phyloP scores from a whole-genome alignment of 306 rosid species.

The Trifolium subterraneum region DNA sequence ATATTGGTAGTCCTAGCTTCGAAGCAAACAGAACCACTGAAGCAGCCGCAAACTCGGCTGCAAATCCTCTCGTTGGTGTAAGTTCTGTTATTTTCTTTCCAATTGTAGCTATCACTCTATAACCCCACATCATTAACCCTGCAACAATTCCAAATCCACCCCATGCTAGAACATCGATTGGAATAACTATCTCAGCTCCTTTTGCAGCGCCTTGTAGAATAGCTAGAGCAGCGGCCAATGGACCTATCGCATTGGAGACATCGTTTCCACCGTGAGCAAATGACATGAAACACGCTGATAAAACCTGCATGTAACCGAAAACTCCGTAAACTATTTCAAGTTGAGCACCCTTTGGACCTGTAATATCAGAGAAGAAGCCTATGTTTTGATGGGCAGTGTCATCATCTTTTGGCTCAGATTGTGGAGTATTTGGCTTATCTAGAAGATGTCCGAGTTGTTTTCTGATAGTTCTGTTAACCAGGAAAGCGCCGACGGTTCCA shows the following conservation, averaged over 20 bases:
- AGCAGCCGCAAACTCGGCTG: conserved; percentile 98
- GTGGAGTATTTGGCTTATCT: conserved; percentile 48
- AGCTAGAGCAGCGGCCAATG: conserved; percentile 87
- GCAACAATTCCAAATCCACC: conserved; percentile 99
- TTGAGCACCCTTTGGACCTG: conserved; percentile 90
- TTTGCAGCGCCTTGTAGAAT: conserved; percentile 73
- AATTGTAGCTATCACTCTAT: conserved; percentile 93
- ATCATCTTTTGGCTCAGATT: conserved; percentile 51
- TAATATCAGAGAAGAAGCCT: conserved; percentile 81
- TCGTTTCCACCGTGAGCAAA: conserved; percentile 99
- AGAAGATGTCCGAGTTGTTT: conserved; percentile 94
- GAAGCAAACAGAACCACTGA: conserved; percentile 92
- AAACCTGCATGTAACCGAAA: conserved; percentile 93
- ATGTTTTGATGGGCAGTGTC: conserved; percentile 47
- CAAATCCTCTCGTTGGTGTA: conserved; percentile 97
- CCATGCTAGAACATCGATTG: conserved; percentile 96
- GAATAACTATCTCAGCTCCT: conserved; percentile 78
- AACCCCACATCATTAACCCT: conserved; percentile 95
- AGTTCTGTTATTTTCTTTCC: conserved; percentile 95
- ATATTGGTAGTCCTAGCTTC: conserved; percentile 81
- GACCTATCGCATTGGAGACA: conserved; percentile 96
- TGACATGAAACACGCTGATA: conserved; percentile 99
- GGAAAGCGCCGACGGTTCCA: conserved; percentile 75
- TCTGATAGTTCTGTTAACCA: conserved; percentile 69
- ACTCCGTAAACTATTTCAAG: conserved; percentile 93